Conservation (phyloP, 371 early-diverging fungal genomes). For the Mortierella sp. region DNA sequence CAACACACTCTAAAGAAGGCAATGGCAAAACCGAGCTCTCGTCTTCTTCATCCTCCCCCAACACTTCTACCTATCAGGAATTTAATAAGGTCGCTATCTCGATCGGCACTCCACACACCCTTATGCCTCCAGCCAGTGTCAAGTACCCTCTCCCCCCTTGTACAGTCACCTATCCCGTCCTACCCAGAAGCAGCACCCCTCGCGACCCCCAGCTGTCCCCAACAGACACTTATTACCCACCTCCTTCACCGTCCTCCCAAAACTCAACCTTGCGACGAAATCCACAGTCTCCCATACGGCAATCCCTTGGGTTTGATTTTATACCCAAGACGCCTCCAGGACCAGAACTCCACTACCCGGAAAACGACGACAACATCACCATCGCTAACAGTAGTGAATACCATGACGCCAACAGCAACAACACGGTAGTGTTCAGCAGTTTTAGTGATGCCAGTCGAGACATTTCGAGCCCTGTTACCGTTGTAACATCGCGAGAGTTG, state of each 20-base stretch:
- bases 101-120: neutral
- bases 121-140: neutral
- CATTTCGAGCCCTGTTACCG: neutral
- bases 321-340: conserved; percentile 2
- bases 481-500: neutral
- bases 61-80: neutral
- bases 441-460: neutral
- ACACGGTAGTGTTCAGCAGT: neutral
- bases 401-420: too few relatives aligned
- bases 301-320: neutral
- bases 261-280: neutral
- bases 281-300: neutral
- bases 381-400: too few relatives aligned
- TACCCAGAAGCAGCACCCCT: neutral
- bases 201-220: neutral
- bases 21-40: neutral
- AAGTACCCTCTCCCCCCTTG: neutral
- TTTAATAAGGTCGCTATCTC: neutral
- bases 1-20: neutral
- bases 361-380: neutral
- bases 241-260: neutral
- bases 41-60: neutral
- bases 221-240: neutral
- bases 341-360: neutral
- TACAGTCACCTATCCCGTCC: neutral